phyloP scores from a whole-genome alignment of 345 rosid species.

The Chamaenerion angustifolium region DNA sequence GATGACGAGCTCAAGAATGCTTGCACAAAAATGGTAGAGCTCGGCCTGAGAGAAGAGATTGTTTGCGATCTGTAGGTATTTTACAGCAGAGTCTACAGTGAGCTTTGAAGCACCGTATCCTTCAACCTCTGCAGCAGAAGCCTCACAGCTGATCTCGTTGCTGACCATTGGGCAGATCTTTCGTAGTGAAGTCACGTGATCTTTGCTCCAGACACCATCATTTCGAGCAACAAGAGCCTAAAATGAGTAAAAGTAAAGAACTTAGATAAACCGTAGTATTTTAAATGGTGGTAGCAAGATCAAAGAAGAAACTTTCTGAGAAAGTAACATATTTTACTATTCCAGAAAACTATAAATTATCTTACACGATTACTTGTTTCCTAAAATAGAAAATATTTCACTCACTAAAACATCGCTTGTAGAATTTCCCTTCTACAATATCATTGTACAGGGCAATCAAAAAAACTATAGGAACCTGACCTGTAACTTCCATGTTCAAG shows the following conservation, averaged over 20 bases:
- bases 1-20: conserved; percentile 90
- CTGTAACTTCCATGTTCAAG: too few relatives aligned
- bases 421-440: neutral
- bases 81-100: conserved; percentile 96
- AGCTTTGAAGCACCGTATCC: conserved; percentile 99
- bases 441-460: neutral
- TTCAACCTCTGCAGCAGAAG: conserved; percentile 98
- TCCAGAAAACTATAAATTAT: too few relatives aligned
- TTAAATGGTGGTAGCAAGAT: neutral
- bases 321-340: too few relatives aligned
- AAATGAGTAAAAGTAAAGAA: conserved; percentile 4
- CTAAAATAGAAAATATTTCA: neutral
- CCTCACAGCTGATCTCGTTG: conserved; percentile 77
- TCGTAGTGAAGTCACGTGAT: conserved; percentile 67
- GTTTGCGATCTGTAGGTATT: conserved; percentile 89
- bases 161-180: conserved; percentile 96
- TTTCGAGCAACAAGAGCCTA: conserved; percentile 92
- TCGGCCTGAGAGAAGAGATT: conserved; percentile 96
- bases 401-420: too few relatives aligned
- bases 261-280: neutral
- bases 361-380: too few relatives aligned
- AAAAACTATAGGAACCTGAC: too few relatives aligned
- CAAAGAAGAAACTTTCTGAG: neutral
- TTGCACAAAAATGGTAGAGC: conserved; percentile 93
- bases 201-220: conserved; percentile 98